These are phyloP conservation scores for Stereocaulon alpinum DNA, from an alignment of 495 filamentous ascomycete genomes.

Conservation along the genomic window DNA sequence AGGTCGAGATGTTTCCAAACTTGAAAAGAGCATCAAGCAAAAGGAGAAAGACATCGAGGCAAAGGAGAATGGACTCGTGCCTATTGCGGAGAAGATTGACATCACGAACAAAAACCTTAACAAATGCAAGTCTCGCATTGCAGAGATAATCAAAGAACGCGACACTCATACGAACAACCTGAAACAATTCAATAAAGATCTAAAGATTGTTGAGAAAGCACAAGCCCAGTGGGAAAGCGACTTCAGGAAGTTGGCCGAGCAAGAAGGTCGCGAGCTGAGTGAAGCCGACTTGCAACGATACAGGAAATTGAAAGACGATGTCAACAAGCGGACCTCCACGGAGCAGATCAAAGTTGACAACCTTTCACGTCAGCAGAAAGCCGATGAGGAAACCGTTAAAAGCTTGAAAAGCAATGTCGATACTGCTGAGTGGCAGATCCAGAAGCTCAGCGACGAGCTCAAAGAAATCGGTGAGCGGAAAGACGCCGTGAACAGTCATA, in stretches of 20 bases:
- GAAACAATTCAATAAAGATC: conserved; percentile 64
- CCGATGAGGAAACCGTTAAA: conserved; percentile 78
- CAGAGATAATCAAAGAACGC: conserved; percentile 62
- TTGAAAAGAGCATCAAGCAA: conserved; percentile 68
- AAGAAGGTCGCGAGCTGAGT: conserved; percentile 75
- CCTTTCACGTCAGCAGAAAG: conserved; percentile 72
- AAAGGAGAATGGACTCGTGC: conserved; percentile 72
- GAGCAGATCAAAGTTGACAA: conserved; percentile 79
- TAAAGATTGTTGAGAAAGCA: conserved; percentile 78
- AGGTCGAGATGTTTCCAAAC: conserved; percentile 65
- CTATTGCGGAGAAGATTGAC: conserved; percentile 86
- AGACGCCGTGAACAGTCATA: conserved; percentile 43
- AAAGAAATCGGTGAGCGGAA: conserved; percentile 57
- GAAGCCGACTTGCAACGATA: conserved; percentile 86
- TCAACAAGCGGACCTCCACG: conserved; percentile 69
- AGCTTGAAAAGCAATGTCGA: conserved; percentile 82
- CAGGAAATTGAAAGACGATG: conserved; percentile 72
- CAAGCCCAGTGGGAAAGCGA: conserved; percentile 82
- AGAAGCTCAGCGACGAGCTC: conserved; percentile 64
- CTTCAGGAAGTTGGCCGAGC: conserved; percentile 70
- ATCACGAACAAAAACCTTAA: conserved; percentile 62
- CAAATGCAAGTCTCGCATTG: conserved; percentile 53
- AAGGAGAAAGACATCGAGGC: conserved; percentile 87
- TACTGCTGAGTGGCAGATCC: conserved; percentile 56
- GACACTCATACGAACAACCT: conserved; percentile 55